Base-by-base conservation (phyloP, 2,329 filamentous ascomycete species). In the Hypoxylon sp. region DNA sequence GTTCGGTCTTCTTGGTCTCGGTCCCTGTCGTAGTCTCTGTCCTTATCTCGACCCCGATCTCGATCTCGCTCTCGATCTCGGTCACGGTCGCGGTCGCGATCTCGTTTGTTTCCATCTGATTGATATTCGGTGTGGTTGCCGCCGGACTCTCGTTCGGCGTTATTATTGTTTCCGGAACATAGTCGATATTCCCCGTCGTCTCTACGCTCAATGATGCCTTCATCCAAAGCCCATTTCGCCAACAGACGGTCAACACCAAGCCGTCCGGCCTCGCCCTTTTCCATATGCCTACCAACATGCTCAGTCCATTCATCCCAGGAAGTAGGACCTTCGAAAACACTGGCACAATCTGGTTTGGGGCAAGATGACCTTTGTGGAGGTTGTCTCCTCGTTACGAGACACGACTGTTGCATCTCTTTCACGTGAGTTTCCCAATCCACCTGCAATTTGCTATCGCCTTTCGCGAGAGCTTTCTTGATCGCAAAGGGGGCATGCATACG, bases 261-360 rank as follows among this genome's bases (percentile, higher is more conserved):
- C 23, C 82, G 78, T 23, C 82, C 80, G 2, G 86, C 88, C 67
- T 91, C 88, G 5, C 87, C 87, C 70, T 90, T 90, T 79, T 98
- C 94, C 84, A 97, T 91, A 78, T 98, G 95, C 50, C 91, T 86
- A 0, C 94, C 94, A 0, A 98, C 91, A 77, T 98, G 95, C 78
- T 98, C 95, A 65, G 96, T 96, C 81, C 94, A 92, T 72, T 93
- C 90, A 63, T 97, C 93, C 95, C 95, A 98, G 7, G 91, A 91
- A 2, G 86, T 87, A 0, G 85, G 81, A 0, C 93, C 94, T 61
- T 89, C 85, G 74, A 97, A 98, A 0, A 84, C 79, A 53, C 86
- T 86, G 10, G 86, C 82, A 76, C 95, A 98, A 72, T 93, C 93
- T 0, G 85, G 82, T 72, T 89, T 89, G 0, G 89, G 89, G 70